Conservation (phyloP, 371 early-diverging fungal species). For the Rhizopus delemar region DNA sequence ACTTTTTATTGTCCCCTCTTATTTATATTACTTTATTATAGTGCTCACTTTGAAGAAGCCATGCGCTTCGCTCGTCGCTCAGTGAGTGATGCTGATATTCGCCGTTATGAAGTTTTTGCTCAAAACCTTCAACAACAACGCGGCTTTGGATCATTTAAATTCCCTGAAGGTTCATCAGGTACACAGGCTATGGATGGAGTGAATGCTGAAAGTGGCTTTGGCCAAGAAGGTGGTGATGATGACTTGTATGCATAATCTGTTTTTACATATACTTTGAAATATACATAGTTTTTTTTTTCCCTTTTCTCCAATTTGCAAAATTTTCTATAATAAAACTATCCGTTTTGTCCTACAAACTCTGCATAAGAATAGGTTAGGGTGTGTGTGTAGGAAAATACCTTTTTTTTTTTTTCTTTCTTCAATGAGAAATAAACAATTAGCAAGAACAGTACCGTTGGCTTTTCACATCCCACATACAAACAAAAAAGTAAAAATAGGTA, state of each 20-base stretch:
- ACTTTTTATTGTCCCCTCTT: background rate
- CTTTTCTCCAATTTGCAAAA: background rate
- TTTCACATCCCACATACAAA: background rate
- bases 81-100: slow-evolving; percentile 96
- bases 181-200: slow-evolving; percentile 38
- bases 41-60: slow-evolving; percentile 97
- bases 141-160: slow-evolving; percentile 91
- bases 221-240: slow-evolving; percentile 55
- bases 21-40: background rate
- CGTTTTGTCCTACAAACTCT: background rate
- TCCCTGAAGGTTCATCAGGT: slow-evolving; percentile 71
- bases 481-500: background rate
- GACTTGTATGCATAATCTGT: slow-evolving; percentile 57
- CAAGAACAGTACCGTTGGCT: background rate
- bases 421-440: background rate
- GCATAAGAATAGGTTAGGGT: too few relatives aligned
- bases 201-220: slow-evolving; percentile 46
- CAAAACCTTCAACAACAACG: slow-evolving; percentile 94
- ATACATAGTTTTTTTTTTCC: background rate
- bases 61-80: slow-evolving; percentile 97
- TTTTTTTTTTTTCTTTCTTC: background rate
- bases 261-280: background rate
- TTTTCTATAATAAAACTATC: background rate
- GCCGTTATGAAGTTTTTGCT: slow-evolving; percentile 99
- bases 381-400: background rate